Evolutionary conservation across 768 basidiomycete species (phyloP).

Genomic region (Calocera viscosa): DNA sequence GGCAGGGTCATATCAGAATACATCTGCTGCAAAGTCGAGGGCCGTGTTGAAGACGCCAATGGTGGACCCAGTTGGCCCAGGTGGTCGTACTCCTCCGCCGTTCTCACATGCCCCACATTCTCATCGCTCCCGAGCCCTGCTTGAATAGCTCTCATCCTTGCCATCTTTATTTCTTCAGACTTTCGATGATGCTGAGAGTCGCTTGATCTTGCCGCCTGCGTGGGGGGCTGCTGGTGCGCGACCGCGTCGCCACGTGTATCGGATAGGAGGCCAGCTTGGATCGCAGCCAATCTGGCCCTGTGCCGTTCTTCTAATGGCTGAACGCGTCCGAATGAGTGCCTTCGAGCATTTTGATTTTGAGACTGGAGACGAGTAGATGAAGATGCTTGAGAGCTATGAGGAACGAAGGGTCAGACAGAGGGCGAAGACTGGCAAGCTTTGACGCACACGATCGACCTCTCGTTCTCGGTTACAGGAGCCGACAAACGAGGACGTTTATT

Average conservation of each 20-base stretch:
- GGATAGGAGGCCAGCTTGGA: background rate
- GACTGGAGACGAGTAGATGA: background rate
- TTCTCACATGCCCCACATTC: background rate
- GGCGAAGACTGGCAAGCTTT: background rate
- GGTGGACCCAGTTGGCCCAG: background rate
- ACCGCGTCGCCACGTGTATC: background rate
- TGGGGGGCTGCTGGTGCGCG: background rate
- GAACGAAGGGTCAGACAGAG: background rate
- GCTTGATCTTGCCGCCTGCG: background rate
- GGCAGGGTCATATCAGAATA: background rate
- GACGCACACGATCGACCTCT: background rate
- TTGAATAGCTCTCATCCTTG: background rate
- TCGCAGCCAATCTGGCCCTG: background rate
- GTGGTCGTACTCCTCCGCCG: background rate
- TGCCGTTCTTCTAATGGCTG: background rate
- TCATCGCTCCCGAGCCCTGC: background rate
- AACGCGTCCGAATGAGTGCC: background rate
- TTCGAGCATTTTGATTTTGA: background rate
- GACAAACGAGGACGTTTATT: background rate
- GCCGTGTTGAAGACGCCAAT: background rate
- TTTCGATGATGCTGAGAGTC: background rate
- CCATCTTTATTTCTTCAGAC: background rate
- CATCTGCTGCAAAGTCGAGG: background rate
- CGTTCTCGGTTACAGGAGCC: background rate
- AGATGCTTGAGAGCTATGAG: background rate